phyloP scores from a whole-genome alignment of 768 basidiomycete genomes.

The Daedaleopsis sinensis region DNA sequence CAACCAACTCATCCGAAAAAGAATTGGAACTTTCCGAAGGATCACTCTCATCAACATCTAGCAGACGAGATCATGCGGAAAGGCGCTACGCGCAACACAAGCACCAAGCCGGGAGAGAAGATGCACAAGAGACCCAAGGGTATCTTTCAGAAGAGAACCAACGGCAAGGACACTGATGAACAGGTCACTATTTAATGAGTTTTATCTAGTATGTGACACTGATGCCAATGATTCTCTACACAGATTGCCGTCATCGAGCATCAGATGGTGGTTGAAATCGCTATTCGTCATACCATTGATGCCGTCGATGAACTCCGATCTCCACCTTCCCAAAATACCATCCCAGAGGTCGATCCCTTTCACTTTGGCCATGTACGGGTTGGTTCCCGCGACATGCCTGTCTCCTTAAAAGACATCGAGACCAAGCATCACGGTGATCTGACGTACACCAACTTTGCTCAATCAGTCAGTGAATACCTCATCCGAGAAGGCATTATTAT shows the following conservation, averaged over 20 bases:
- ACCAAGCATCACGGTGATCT: too few relatives aligned
- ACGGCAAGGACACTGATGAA: conserved; percentile 2
- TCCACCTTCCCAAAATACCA: too few relatives aligned
- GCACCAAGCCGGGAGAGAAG: conserved; percentile 5
- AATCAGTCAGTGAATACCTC: too few relatives aligned
- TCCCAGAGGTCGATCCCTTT: too few relatives aligned
- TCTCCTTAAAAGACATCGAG: too few relatives aligned
- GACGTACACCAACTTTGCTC: too few relatives aligned
- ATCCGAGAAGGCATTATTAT: too few relatives aligned
- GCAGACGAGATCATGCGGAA: conserved; percentile 4
- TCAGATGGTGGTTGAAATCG: neutral
- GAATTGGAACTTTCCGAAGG: conserved; percentile 16
- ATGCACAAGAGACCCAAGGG: conserved; percentile 8
- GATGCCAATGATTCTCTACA: neutral
- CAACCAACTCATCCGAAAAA: neutral
- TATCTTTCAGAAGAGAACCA: neutral
- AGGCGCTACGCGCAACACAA: conserved; percentile 7
- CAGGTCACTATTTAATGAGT: neutral
- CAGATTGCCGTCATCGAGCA: neutral
- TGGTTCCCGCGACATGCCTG: too few relatives aligned
- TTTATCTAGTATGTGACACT: too few relatives aligned
- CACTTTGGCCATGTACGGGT: too few relatives aligned
- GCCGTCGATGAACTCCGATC: too few relatives aligned
- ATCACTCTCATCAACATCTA: conserved; percentile 8
- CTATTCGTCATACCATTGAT: conserved; percentile 26